Evolutionary conservation across 2,329 filamentous ascomycete genomes (phyloP).

Genomic region (Exserohilum turcica): DNA sequence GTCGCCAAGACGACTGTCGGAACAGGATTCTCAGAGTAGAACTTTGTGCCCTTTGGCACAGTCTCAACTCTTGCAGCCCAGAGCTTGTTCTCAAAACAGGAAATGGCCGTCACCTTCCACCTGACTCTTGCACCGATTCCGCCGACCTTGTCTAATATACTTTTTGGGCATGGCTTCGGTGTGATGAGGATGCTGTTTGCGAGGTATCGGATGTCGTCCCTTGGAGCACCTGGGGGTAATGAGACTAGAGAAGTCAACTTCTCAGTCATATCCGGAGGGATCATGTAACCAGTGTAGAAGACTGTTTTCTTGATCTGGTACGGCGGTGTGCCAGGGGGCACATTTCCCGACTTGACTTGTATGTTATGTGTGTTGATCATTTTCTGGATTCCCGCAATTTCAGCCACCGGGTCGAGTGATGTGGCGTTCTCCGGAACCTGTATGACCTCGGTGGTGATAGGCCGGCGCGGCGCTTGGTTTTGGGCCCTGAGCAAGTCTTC

Average conservation of each 20-base stretch:
- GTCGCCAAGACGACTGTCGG: constrained; percentile 85
- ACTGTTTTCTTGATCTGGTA: constrained; percentile 83
- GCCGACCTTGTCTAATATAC: constrained; percentile 80
- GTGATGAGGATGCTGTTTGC: constrained; percentile 92
- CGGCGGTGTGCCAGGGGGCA: constrained; percentile 53
- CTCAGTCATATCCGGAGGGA: constrained; percentile 72
- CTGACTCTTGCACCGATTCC: constrained; percentile 81
- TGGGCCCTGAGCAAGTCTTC: constrained; percentile 54
- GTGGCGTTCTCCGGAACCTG: constrained; percentile 80
- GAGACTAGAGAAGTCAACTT: constrained; percentile 72
- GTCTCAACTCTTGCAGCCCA: constrained; percentile 86
- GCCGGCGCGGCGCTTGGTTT: constrained; percentile 60
- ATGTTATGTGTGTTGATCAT: constrained; percentile 88
- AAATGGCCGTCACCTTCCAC: constrained; percentile 82
- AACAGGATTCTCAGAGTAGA: constrained; percentile 77
- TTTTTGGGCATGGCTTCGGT: constrained; percentile 72
- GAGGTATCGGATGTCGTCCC: constrained; percentile 76
- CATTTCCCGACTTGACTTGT: constrained; percentile 55
- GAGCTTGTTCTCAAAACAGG: constrained; percentile 75
- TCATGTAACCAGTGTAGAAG: constrained; percentile 91
- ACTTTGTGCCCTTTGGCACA: constrained; percentile 65
- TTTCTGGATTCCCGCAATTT: constrained; percentile 83
- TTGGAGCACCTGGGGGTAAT: constrained; percentile 65
- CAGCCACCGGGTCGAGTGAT: constrained; percentile 75
- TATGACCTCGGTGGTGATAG: constrained; percentile 79